Conservation (phyloP, 1,284 basidiomycete species). For the Trichosporon faecale region DNA sequence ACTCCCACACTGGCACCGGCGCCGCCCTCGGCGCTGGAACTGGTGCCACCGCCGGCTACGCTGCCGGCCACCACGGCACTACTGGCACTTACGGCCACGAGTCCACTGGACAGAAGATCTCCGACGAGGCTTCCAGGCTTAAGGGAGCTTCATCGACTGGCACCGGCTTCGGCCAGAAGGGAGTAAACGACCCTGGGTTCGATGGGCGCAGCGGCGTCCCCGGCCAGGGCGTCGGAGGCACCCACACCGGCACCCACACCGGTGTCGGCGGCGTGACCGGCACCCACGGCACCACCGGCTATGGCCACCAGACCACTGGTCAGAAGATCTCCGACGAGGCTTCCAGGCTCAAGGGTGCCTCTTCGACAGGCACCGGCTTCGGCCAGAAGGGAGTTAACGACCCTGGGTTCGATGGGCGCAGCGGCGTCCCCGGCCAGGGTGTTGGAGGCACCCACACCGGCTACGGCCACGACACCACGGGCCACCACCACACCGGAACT, state of each 20-base stretch:
- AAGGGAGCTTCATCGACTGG: not conserved
- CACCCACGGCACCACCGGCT: not conserved
- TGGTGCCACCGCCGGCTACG: not conserved
- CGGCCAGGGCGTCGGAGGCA: conserved; percentile 1
- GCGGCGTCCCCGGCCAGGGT: not conserved
- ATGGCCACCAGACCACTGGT: not conserved
- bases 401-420: not conserved
- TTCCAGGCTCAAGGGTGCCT: not conserved
- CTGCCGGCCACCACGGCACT: not conserved
- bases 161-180: not conserved
- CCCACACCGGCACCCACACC: not conserved
- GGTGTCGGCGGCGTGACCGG: not conserved
- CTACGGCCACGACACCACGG: too few relatives aligned
- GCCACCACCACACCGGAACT: not conserved
- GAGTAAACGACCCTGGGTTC: not conserved
- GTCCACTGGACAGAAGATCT: not conserved
- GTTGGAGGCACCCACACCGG: not conserved
- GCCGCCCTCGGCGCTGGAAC: not conserved
- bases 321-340: conserved; percentile 1
- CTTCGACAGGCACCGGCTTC: not conserved
- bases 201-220: conserved; percentile 1
- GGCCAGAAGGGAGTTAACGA: not conserved
- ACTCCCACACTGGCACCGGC: not conserved
- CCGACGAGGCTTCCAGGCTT: not conserved
- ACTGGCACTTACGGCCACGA: not conserved